Base-by-base conservation (phyloP, 1,284 basidiomycete species). In the Cerioporus squamosus region DNA sequence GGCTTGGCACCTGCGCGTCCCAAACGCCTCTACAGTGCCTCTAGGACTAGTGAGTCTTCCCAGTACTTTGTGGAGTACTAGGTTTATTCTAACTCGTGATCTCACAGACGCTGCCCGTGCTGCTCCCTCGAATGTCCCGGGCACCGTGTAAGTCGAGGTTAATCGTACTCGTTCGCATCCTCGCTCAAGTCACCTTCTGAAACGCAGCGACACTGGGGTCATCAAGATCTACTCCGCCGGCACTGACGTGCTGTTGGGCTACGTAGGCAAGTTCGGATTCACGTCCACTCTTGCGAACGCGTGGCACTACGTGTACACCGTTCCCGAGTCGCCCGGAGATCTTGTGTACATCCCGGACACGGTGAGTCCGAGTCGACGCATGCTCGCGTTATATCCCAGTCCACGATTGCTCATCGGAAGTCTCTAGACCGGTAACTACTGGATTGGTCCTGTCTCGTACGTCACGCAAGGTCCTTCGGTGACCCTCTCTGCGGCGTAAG, bases 1-100 rank as follows among this genome's bases (percentile, higher is more conserved):
- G 53, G 53, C 17, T 49, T 59, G 14, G 33, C 31, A 23, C 56
- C 51, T n/a, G 51, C 51, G 14, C 56, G 51, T 23, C 56, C 56
- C 5, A 31, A 22, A 29, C 42, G 51, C 17, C 43, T 53, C 15
- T 53, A 53, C 51, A 24, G 15, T 8, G 43, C 29, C 18, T 44
- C 29, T 18, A 42, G 51, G 18, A 53, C 51, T 12, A 53, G 51
- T 53, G 26, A 22, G 43, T 23, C n/a, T 44, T 10, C 40, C 3
- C 40, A 9, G 40, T 43, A 8, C 22, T 8, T 9, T 7, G 10
- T 2, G 15, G 20, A 15, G n/a, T n/a, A n/a, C n/a, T n/a, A 3
- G 7, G 0, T 42, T 20, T 22, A 7, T 39, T n/a, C n/a, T 31
- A 20, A 20, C 8, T 5, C 3, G 10, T 29, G 20, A 12, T 36